These are phyloP conservation scores for Colletotrichum chrysophilum DNA, from an alignment of 2,329 filamentous ascomycete species.

Conservation along the genomic window DNA sequence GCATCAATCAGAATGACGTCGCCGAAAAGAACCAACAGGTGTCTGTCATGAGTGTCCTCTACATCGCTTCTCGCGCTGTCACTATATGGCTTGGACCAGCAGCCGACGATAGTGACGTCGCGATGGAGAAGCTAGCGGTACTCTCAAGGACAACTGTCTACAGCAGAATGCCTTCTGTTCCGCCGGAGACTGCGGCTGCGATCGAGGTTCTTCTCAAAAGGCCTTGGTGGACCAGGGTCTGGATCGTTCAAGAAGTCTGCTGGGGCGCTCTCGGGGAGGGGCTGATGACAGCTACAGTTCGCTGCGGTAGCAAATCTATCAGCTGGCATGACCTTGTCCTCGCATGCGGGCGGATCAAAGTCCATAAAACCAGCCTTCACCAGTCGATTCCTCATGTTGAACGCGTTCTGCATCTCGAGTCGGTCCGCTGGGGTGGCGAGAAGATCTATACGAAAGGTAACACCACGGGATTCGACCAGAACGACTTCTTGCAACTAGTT, in stretches of 20 bases:
- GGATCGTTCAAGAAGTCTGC: neutral
- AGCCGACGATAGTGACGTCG: neutral
- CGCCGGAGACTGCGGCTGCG: neutral
- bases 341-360: neutral
- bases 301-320: neutral
- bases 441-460: neutral
- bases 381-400: neutral
- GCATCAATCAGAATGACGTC: slow-evolving; percentile 14
- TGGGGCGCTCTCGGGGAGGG: neutral
- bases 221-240: neutral
- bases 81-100: slow-evolving; percentile 30
- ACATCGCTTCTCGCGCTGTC: slow-evolving; percentile 5
- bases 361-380: neutral
- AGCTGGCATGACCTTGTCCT: neutral
- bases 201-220: neutral
- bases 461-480: neutral
- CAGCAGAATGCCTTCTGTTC: neutral
- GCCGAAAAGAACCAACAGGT: neutral
- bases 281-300: neutral
- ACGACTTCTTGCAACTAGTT: neutral
- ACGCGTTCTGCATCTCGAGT: neutral
- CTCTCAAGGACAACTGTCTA: neutral
- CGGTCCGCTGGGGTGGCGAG: neutral
- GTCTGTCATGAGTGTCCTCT: neutral
- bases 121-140: neutral